Evolutionary conservation across 345 rosid species (phyloP), one percentile per base, ranked within the genome.

Genomic region (Eucalyptus tenuipes): DNA sequence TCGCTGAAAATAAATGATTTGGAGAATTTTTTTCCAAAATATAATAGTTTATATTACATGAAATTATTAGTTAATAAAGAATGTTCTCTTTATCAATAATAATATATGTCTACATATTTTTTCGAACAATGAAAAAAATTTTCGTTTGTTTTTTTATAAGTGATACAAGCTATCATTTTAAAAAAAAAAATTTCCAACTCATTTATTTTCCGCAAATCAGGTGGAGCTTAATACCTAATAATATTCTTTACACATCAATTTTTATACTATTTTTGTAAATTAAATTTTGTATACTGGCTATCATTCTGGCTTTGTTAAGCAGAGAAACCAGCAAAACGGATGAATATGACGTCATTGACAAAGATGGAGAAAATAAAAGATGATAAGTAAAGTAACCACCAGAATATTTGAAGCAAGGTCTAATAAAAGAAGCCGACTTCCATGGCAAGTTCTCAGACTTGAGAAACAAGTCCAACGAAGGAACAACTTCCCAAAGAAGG

Each of bases 91-190:
- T 7, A 7, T 64, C 10, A 6, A 64, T n/a, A 0, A 0, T 29
- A 64, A 64, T n/a, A 13, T n/a, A n/a, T 64, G 10, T n/a, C 2
- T n/a, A 64, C 5, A 64, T 29, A 14, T 7, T 4, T n/a, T 64
- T 7, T 0, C n/a, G 20, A 14, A n/a, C 0, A 31, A 14, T 7
- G 10, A 15, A 2, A 50, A 1, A 0, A 0, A 0, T n/a, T 15
- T n/a, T n/a, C 2, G 0, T 13, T 29, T 0, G 0, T 2, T n/a
- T n/a, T 13, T 64, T 64, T 55, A 24, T 22, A 24, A 7, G 4
- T 0, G 4, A 52, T 7, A 18, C 2, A 52, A 52, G 0, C 0
- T 52, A 22, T 55, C 6, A 55, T 55, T 50, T 50, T 8, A 0
- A 2, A 22, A 20, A 4, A 22, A 22, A 9, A 1, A 8, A 1